Conservation (phyloP, 495 filamentous ascomycete species). For the Xylaria castorea region DNA sequence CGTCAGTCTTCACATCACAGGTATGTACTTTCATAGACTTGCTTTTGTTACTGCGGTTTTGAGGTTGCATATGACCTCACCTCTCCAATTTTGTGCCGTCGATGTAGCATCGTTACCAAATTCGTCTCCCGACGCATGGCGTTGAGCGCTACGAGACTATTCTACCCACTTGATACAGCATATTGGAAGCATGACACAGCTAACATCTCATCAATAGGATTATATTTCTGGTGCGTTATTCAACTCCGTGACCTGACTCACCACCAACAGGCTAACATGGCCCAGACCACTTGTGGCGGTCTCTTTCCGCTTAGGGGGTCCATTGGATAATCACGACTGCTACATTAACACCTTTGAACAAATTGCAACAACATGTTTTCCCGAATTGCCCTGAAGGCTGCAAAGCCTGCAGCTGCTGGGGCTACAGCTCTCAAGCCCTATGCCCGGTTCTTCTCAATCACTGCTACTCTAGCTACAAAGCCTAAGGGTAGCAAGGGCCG, state of each 20-base stretch:
- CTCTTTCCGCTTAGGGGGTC: constrained; percentile 57
- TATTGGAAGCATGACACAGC: constrained; percentile 31
- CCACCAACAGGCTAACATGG: constrained; percentile 49
- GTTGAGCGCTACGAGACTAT: not conserved
- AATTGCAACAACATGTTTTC: constrained; percentile 67
- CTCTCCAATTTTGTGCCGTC: constrained; percentile 23
- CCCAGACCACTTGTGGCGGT: constrained; percentile 97
- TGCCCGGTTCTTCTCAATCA: constrained; percentile 62
- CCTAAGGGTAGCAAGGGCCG: constrained; percentile 67
- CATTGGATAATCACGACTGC: constrained; percentile 41
- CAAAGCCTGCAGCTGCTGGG: constrained; percentile 50
- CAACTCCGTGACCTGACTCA: constrained; percentile 47
- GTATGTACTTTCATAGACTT: constrained; percentile 57
- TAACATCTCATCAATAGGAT: constrained; percentile 66
- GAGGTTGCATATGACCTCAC: constrained; percentile 30
- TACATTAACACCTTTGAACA: constrained; percentile 22
- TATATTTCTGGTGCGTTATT: constrained; percentile 84
- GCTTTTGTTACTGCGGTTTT: constrained; percentile 17
- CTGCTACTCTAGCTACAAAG: constrained; percentile 46
- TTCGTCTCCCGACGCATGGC: not conserved
- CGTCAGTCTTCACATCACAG: constrained; percentile 96
- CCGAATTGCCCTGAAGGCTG: constrained; percentile 65
- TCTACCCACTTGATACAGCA: constrained; percentile 7
- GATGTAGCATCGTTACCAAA: not conserved
- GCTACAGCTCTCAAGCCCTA: constrained; percentile 44